phyloP scores from a whole-genome alignment of 2,329 filamentous ascomycete genomes.

The Fusarium gaditjirri region DNA sequence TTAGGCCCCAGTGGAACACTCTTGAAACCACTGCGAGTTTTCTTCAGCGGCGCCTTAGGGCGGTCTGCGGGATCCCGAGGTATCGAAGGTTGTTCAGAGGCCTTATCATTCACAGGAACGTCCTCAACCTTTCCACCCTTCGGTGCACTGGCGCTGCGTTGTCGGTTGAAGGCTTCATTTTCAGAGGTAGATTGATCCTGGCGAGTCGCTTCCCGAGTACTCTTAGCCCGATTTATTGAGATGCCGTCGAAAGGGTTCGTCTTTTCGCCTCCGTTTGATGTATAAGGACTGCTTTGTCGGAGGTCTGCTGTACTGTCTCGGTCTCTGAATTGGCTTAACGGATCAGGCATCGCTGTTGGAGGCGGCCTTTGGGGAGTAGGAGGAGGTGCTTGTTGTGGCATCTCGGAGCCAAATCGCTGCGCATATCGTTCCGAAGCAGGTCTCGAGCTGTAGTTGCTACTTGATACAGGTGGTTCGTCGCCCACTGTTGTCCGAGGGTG shows the following conservation, averaged over 20 bases:
- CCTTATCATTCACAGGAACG: not conserved
- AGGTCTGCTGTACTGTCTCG: constrained; percentile 55
- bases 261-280: constrained; percentile 66
- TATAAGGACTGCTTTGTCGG: constrained; percentile 69
- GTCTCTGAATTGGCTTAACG: constrained; percentile 59
- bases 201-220: constrained; percentile 53
- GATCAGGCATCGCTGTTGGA: constrained; percentile 54
- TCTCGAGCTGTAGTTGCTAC: constrained; percentile 61
- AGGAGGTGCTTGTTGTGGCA: constrained; percentile 23
- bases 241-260: constrained; percentile 65
- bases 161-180: constrained; percentile 37
- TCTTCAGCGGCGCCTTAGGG: constrained; percentile 41
- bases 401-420: constrained; percentile 20
- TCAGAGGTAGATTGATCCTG: constrained; percentile 40
- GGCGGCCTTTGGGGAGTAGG: constrained; percentile 32
- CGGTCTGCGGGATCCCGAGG: constrained; percentile 32
- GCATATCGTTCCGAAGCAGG: constrained; percentile 41
- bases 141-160: constrained; percentile 49
- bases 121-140: constrained; percentile 34
- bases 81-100: constrained; percentile 10
- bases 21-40: constrained; percentile 38
- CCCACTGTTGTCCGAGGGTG: constrained; percentile 61
- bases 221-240: constrained; percentile 57
- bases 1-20: constrained; percentile 13
- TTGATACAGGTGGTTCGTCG: constrained; percentile 64